phyloP scores from a whole-genome alignment of 2,329 filamentous ascomycete species.

The Clarireedia homoeocarpa region DNA sequence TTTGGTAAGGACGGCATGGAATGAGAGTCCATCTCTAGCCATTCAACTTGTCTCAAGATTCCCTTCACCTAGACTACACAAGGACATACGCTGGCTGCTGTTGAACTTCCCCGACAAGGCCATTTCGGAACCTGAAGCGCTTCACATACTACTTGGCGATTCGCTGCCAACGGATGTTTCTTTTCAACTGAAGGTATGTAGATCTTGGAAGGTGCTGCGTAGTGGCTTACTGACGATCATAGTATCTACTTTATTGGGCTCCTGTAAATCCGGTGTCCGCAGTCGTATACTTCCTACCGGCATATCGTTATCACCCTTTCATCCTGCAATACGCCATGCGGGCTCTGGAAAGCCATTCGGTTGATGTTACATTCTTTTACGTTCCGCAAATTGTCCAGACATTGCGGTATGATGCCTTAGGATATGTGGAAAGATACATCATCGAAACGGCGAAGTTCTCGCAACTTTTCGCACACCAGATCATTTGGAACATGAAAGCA shows the following conservation, averaged over 20 bases:
- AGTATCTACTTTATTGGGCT: conserved; percentile 90
- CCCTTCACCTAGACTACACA: conserved; percentile 61
- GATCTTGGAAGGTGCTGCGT: not conserved
- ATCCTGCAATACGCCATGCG: conserved; percentile 96
- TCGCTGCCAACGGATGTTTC: conserved; percentile 71
- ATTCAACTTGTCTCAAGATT: conserved; percentile 78
- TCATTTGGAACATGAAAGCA: conserved; percentile 99
- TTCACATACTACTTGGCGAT: conserved; percentile 74
- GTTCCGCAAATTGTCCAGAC: conserved; percentile 97
- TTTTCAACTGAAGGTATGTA: conserved; percentile 71
- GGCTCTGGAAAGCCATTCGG: conserved; percentile 83
- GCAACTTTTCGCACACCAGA: conserved; percentile 97
- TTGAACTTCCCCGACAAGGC: conserved; percentile 80
- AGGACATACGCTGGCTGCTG: conserved; percentile 71
- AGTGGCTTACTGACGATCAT: conserved; percentile 25
- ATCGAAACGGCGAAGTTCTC: conserved; percentile 95
- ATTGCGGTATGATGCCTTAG: conserved; percentile 83
- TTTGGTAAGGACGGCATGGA: conserved; percentile 78
- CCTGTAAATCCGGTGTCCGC: conserved; percentile 89
- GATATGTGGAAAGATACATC: conserved; percentile 94
- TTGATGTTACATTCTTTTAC: conserved; percentile 98
- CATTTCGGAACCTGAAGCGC: conserved; percentile 69
- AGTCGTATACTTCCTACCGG: conserved; percentile 85
- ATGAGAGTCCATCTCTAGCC: conserved; percentile 77
- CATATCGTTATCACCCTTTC: conserved; percentile 85